Evolutionary conservation across 192 early-diverging fungal species (phyloP).

Genomic region (Coemansia pectinata): DNA sequence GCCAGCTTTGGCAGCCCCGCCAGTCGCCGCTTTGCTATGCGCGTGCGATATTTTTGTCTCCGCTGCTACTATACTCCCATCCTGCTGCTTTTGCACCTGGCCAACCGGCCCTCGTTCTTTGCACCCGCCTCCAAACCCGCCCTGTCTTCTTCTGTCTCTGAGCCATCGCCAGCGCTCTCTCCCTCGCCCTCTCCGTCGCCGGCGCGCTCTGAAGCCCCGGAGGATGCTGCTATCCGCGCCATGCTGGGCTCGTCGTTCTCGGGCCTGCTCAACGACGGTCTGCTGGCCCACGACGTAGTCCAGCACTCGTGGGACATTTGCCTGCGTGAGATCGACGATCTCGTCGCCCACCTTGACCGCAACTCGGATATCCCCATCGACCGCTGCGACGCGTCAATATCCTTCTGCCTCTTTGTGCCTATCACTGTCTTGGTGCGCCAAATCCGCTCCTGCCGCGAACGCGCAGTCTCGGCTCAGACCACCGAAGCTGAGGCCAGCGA

Average conservation of each 20-base stretch:
- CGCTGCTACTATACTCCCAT: conserved; percentile 40
- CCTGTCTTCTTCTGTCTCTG: conserved; percentile 26
- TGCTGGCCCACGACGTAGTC: conserved; percentile 40
- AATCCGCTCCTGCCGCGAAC: conserved; percentile 29
- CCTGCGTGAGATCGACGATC: conserved; percentile 25
- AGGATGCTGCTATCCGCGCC: conserved; percentile 38
- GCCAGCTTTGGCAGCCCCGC: conserved; percentile 24
- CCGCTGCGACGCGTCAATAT: conserved; percentile 38
- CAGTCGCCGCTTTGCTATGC: conserved; percentile 42
- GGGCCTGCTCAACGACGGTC: conserved; percentile 45
- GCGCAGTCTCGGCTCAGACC: not conserved
- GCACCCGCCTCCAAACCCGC: not conserved
- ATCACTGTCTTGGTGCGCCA: conserved; percentile 50
- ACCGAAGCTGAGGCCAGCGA: not conserved
- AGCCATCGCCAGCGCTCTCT: not conserved
- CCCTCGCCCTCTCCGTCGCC: conserved; percentile 9
- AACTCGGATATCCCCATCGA: conserved; percentile 51
- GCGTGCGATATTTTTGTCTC: conserved; percentile 46
- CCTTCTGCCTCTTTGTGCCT: conserved; percentile 41
- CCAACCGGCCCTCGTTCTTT: conserved; percentile 51
- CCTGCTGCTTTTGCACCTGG: conserved; percentile 33
- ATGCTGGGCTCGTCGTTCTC: conserved; percentile 37
- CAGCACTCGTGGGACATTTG: conserved; percentile 46
- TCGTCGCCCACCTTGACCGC: conserved; percentile 37
- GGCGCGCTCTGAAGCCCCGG: conserved; percentile 14